phyloP scores from a whole-genome alignment of 768 basidiomycete genomes.

The Suillus decipiens region DNA sequence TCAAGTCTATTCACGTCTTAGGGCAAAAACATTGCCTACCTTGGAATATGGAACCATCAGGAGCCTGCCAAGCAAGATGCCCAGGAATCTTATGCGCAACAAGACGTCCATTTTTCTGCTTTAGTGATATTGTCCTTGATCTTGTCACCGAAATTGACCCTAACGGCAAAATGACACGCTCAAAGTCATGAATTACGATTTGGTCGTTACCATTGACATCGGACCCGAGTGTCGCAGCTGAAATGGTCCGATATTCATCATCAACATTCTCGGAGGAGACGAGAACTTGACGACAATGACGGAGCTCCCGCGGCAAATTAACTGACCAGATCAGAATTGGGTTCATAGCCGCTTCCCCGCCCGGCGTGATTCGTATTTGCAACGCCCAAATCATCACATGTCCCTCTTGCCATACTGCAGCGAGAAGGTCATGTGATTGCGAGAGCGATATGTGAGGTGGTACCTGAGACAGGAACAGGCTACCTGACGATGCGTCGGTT shows the following conservation, averaged over 20 bases:
- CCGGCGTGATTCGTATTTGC: slow-evolving; percentile 59
- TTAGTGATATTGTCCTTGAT: slow-evolving; percentile 24
- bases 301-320: slow-evolving; percentile 16
- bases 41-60: slow-evolving; percentile 48
- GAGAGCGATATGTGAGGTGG: slow-evolving; percentile 75
- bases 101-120: slow-evolving; percentile 49
- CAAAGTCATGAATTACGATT: slow-evolving; percentile 28
- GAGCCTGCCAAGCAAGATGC: slow-evolving; percentile 43
- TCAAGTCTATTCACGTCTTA: slow-evolving; percentile 8
- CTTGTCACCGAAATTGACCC: not conserved
- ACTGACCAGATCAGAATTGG: slow-evolving; percentile 45
- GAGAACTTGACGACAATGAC: slow-evolving; percentile 32
- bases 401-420: slow-evolving; percentile 71
- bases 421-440: slow-evolving; percentile 54
- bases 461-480: slow-evolving; percentile 1
- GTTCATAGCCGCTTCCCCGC: slow-evolving; percentile 59
- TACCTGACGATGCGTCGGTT: not conserved
- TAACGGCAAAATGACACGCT: not conserved
- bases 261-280: slow-evolving; percentile 16
- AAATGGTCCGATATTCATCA: slow-evolving; percentile 11
- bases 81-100: slow-evolving; percentile 25
- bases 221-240: slow-evolving; percentile 44
- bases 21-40: slow-evolving; percentile 32
- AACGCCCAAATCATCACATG: slow-evolving; percentile 70
- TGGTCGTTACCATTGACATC: slow-evolving; percentile 34